Evolutionary conservation across 495 filamentous ascomycete species (phyloP), one percentile per base, ranked within the genome.

Genomic region (Podospora didyma): DNA sequence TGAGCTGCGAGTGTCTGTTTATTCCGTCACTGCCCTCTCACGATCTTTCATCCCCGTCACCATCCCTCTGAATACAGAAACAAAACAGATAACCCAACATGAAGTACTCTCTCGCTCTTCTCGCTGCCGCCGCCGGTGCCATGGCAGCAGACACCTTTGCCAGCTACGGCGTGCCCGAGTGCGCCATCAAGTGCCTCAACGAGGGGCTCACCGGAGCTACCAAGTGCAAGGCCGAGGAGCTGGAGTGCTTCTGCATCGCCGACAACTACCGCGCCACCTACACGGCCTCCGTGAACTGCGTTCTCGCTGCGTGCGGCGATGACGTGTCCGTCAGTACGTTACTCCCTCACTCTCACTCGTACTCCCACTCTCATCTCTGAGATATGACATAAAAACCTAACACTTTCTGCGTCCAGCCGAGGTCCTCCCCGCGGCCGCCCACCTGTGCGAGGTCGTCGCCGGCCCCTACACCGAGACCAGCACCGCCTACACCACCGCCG

Each of bases 211-310:
- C 16, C 3, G 16, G 24, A 10, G 57, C 57, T 19, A 66, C 63
- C 41, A 51, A 53, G 21, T 69, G 66, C 59, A 45, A 41, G 34
- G 17, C 28, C 35, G 53, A 51, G 26, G 63, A 69, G 31, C 51
- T 61, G 23, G 31, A 49, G 22, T 69, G 66, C 62, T 57, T 62
- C 52, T 69, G 66, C 56, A 44, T 59, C 9, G 34, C 57, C 46
- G 54, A 62, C 51, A 66, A 69, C 62, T 51, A 59, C 45, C 56
- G 51, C 49, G 55, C 54, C 51, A 69, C 62, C 51, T 60, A 66
- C 37, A 34, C 49, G 4, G 51, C 54, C 20, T 57, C 55, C 12
- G 61, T 62, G 10, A 17, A 56, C 34, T 69, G 66, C 55, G 62
- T 67, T 10, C 49, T 63, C n/a, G 39, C 46, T n/a, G 44, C 46